Evolutionary conservation across 306 rosid genomes (phyloP).

Genomic region (Clitoria ternatea): DNA sequence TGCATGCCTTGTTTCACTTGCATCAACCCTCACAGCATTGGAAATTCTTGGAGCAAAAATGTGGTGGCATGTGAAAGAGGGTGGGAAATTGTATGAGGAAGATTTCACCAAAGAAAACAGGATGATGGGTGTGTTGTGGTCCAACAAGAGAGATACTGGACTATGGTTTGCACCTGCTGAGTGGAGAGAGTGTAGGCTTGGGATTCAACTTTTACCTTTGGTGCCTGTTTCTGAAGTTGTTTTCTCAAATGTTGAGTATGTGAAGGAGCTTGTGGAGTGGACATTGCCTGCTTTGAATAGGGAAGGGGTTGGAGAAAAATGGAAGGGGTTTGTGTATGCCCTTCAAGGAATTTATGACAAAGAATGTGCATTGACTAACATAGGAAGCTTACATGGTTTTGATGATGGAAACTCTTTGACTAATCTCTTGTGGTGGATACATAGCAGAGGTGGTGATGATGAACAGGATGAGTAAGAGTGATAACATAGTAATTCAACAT

Average conservation of each 20-base stretch:
- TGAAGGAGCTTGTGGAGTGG: slow-evolving; percentile 75
- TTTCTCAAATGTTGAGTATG: slow-evolving; percentile 56
- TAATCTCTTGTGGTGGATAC: slow-evolving; percentile 72
- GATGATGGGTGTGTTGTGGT: slow-evolving; percentile 70
- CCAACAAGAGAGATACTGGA: slow-evolving; percentile 80
- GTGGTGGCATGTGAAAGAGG: slow-evolving; percentile 84
- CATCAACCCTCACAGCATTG: slow-evolving; percentile 59
- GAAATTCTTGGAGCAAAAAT: slow-evolving; percentile 66
- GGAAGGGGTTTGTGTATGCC: slow-evolving; percentile 76
- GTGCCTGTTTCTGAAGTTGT: slow-evolving; percentile 60
- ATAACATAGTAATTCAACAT: too few species aligned
- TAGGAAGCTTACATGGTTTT: slow-evolving; percentile 35
- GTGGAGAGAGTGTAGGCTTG: slow-evolving; percentile 77
- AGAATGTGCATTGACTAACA: slow-evolving; percentile 40
- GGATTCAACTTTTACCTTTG: slow-evolving; percentile 74
- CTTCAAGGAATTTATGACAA: slow-evolving; percentile 54
- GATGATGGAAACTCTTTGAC: slow-evolving; percentile 58
- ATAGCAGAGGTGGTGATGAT: slow-evolving; percentile 35
- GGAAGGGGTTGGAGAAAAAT: slow-evolving; percentile 78
- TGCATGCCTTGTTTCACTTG: slow-evolving; percentile 43
- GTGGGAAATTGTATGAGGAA: slow-evolving; percentile 41
- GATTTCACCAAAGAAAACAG: slow-evolving; percentile 58
- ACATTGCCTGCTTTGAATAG: slow-evolving; percentile 59
- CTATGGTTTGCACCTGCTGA: slow-evolving; percentile 85
- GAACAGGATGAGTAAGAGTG: too few species aligned